These are phyloP conservation scores for Stramenopiles sp. DNA, from an alignment of 352 stramenopile genomes.

Conservation along the genomic window DNA sequence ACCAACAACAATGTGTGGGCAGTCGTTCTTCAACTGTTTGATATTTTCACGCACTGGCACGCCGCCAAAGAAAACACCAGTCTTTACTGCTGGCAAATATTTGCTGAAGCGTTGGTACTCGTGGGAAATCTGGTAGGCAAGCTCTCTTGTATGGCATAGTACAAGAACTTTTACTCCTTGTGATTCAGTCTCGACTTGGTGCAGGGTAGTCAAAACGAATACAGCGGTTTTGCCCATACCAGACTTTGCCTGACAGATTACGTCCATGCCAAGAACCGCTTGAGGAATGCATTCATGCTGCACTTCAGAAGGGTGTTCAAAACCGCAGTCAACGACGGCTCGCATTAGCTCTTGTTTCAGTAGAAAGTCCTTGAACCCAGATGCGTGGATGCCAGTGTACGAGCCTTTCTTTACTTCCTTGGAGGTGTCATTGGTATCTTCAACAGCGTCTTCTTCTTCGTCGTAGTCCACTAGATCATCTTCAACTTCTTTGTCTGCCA, in stretches of 20 bases:
- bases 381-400: too few species aligned
- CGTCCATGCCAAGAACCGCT: constrained; percentile 76
- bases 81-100: constrained; percentile 84
- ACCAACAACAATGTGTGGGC: constrained; percentile 84
- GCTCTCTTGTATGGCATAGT: constrained; percentile 96
- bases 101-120: constrained; percentile 99
- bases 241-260: constrained; percentile 90
- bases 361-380: constrained; percentile 72
- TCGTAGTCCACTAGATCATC: too few species aligned
- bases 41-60: constrained; percentile 41
- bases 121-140: constrained; percentile 98
- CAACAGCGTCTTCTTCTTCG: too few species aligned
- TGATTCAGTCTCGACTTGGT: constrained; percentile 64
- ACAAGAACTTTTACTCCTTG: constrained; percentile 87
- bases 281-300: constrained; percentile 91
- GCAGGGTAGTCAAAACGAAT: constrained; percentile 69
- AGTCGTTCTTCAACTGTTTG: constrained; percentile 86
- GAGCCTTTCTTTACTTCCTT: too few species aligned
- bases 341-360: constrained; percentile 71
- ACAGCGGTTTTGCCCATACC: constrained; percentile 81
- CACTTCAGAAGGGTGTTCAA: constrained; percentile 92
- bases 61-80: constrained; percentile 36
- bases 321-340: constrained; percentile 62
- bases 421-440: too few species aligned
- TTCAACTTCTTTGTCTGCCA: too few species aligned